Evolutionary conservation across 1,284 basidiomycete species (phyloP), one percentile per base, ranked within the genome.

Genomic region (Apiotrichum gracile): DNA sequence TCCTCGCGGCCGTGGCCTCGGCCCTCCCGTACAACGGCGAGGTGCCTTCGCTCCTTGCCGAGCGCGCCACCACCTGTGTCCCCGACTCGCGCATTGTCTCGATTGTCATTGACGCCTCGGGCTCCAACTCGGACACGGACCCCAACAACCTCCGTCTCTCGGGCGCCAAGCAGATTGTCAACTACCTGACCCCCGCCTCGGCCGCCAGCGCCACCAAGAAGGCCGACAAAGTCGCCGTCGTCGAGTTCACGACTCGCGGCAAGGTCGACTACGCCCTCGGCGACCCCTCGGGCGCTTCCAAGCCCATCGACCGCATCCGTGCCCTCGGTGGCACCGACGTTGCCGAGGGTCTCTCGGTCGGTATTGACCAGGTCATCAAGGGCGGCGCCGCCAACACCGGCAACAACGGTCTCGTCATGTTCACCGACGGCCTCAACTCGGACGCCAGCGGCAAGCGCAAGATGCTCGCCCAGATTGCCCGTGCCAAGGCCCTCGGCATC

Each of bases 81-180:
- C n/a, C n/a, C n/a, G n/a, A n/a, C n/a, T n/a, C n/a, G n/a, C n/a
- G 51, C 24, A 9, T 47, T 19, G 26, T 52, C 45, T 35, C 39
- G 31, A 42, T 52, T 17, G 45, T 52, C 16, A 47, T 52, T 22
- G 51, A 52, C 40, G 34, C 22, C 4, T 52, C 51, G 29, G 45
- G 39, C 29, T 52, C 51, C 17, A 52, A 47, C 39, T 19, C 12
- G 14, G 22, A 14, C 24, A 52, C 38, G n/a, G 51, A 52, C 51
- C 44, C 31, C n/a, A 34, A 38, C 12, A 47, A 47, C 38, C 45
- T 52, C 22, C 51, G 51, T 40, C 21, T 47, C 13, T 14, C 37
- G n/a, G 51, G 38, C 25, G 33, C 37, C 22, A 47, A 35, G 31
- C 39, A 47, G n/a, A 25, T 52, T n/a, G 21, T 47, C 31, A 37